These are phyloP conservation scores for Kodamaea plutei DNA, from an alignment of 1,139 yeast species.

Conservation along the genomic window DNA sequence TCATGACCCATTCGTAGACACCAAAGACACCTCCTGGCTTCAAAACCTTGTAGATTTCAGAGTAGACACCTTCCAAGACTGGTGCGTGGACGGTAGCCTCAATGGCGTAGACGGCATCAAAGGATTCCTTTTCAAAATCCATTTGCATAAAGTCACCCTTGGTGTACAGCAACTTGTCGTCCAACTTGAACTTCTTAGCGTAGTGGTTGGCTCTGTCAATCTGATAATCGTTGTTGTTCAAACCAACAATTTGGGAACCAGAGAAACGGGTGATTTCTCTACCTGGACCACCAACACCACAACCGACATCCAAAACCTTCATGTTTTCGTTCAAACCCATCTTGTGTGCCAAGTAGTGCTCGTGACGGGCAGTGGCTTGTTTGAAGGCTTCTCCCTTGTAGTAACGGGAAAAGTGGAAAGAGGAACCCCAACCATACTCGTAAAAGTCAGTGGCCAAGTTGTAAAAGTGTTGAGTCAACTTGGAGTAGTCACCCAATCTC, in stretches of 20 bases:
- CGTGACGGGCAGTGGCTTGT: conserved; percentile 97
- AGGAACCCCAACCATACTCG: conserved; percentile 99
- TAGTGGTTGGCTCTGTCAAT: conserved; percentile 86
- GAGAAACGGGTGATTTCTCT: conserved; percentile 93
- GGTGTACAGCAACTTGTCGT: conserved; percentile 74
- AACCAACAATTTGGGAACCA: conserved; percentile 80
- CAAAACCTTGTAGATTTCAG: conserved; percentile 90
- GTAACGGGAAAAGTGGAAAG: conserved; percentile 96
- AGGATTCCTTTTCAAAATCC: conserved; percentile 87
- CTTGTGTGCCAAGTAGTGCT: conserved; percentile 87
- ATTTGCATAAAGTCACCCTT: conserved; percentile 99
- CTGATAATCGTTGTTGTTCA: conserved; percentile 96
- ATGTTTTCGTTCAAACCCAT: conserved; percentile 75
- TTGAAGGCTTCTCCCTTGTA: conserved; percentile 90
- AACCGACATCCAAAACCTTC: conserved; percentile 95
- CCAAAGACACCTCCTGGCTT: conserved; percentile 98
- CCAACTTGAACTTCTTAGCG: conserved; percentile 63
- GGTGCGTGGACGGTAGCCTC: conserved; percentile 99
- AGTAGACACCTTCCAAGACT: conserved; percentile 89
- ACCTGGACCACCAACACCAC: conserved; percentile 99
- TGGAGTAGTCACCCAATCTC: conserved; percentile 80
- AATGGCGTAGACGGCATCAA: conserved; percentile 96
- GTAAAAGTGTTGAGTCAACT: conserved; percentile 91
- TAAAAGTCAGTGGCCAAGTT: conserved; percentile 92
- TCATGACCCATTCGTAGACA: conserved; percentile 99